These are phyloP conservation scores for Vaccinium vitisidaea DNA, from an alignment of 148 eudicot genomes.

Conservation along the genomic window DNA sequence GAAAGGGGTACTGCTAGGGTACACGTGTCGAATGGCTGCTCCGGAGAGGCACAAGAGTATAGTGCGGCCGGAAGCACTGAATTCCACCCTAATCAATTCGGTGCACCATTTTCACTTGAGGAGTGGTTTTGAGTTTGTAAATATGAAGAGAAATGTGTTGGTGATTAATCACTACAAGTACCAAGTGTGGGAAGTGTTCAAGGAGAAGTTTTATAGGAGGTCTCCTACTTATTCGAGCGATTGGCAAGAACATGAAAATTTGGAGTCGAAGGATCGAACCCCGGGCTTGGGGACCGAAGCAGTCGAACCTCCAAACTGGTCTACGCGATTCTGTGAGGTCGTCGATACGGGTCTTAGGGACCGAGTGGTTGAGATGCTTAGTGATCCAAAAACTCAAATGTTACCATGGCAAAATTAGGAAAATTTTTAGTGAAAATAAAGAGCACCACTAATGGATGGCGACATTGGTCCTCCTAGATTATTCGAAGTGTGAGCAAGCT, in stretches of 20 bases:
- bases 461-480: too few relatives aligned
- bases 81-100: conserved; percentile 37
- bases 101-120: conserved; percentile 55
- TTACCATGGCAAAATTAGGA: conserved; percentile 40
- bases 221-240: conserved; percentile 43
- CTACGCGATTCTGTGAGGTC: conserved; percentile 44
- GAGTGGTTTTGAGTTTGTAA: conserved; percentile 23
- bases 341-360: conserved; percentile 40
- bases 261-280: conserved; percentile 47
- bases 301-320: conserved; percentile 46
- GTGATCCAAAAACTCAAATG: conserved; percentile 17
- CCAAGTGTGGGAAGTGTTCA: conserved; percentile 53
- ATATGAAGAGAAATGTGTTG: conserved; percentile 20
- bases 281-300: conserved; percentile 59
- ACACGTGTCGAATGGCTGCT: conserved; percentile 41
- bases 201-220: conserved; percentile 42
- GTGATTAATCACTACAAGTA: conserved; percentile 62
- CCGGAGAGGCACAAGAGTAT: conserved; percentile 64
- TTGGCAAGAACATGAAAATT: conserved; percentile 40
- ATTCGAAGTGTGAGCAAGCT: too few relatives aligned
- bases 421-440: not conserved
- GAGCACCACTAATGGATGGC: too few relatives aligned
- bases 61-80: conserved; percentile 47
- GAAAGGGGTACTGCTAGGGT: conserved; percentile 46
- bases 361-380: conserved; percentile 22